Conservation (phyloP, 2,329 filamentous ascomycete genomes). For the Nigrospora oryzae region DNA sequence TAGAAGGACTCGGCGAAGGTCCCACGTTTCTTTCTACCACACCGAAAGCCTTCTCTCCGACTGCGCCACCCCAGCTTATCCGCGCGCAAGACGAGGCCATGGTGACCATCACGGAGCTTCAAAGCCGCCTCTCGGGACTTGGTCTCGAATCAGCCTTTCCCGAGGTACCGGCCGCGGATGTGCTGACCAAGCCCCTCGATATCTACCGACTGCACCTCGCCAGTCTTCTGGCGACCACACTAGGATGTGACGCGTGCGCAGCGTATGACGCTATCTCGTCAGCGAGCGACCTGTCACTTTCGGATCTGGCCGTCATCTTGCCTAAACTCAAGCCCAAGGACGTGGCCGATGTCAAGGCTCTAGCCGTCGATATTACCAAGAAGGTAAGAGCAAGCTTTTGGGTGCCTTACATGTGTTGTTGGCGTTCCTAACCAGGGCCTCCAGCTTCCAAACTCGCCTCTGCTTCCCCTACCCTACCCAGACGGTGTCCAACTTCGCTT, state of each 20-base stretch:
- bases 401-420: background rate
- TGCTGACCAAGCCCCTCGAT: slow-evolving; percentile 16
- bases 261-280: slow-evolving; percentile 21
- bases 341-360: slow-evolving; percentile 7
- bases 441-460: slow-evolving; percentile 47
- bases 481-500: slow-evolving; percentile 55
- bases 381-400: slow-evolving; percentile 5
- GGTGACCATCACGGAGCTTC: background rate
- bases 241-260: slow-evolving; percentile 10
- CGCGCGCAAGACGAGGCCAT: slow-evolving; percentile 15
- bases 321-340: slow-evolving; percentile 18
- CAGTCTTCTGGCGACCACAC: slow-evolving; percentile 8
- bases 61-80: background rate
- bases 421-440: background rate
- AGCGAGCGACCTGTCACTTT: slow-evolving; percentile 14
- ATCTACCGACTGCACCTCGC: slow-evolving; percentile 21
- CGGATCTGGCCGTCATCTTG: slow-evolving; percentile 20
- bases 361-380: slow-evolving; percentile 7
- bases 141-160: background rate
- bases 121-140: background rate
- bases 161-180: slow-evolving; percentile 5
- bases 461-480: slow-evolving; percentile 45
- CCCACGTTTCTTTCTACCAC: too few species aligned
- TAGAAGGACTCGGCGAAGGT: too few species aligned
- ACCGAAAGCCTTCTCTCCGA: background rate